phyloP scores from a whole-genome alignment of 2,329 filamentous ascomycete species.

The Aspergillus viridinutans region DNA sequence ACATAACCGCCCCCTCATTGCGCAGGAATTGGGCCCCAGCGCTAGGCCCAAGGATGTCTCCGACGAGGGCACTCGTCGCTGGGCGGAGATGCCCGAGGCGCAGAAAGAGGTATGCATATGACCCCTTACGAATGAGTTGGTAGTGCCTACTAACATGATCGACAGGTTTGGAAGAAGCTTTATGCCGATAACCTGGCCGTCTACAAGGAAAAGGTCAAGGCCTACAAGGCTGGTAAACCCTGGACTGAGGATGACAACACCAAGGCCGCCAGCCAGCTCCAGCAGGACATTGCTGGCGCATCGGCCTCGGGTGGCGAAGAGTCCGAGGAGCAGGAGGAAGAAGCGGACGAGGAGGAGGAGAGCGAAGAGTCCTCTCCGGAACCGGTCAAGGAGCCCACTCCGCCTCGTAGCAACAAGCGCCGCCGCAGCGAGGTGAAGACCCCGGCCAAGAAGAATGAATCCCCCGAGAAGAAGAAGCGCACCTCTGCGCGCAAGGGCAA shows the following conservation, averaged over 20 bases:
- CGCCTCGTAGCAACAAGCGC: conserved; percentile 42
- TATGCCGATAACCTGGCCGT: conserved; percentile 55
- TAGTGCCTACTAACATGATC: conserved; percentile 5
- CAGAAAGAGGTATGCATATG: conserved; percentile 62
- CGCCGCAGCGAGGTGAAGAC: conserved; percentile 39
- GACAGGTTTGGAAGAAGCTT: conserved; percentile 52
- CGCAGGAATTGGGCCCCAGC: conserved; percentile 68
- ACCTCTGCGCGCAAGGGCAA: conserved; percentile 19
- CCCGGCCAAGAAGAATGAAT: conserved; percentile 34
- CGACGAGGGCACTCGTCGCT: conserved; percentile 79
- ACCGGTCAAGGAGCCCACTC: conserved; percentile 40
- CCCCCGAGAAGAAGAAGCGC: conserved; percentile 31
- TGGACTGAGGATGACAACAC: conserved; percentile 43
- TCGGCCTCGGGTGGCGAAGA: conserved; percentile 31
- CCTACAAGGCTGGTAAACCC: conserved; percentile 52
- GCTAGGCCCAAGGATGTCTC: conserved; percentile 82
- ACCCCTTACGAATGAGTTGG: too few species aligned
- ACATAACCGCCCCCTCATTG: conserved; percentile 77
- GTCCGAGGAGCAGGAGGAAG: conserved; percentile 27
- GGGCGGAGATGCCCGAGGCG: conserved; percentile 68
- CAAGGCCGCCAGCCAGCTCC: conserved; percentile 39
- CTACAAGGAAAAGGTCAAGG: conserved; percentile 53
- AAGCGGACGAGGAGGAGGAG: conserved; percentile 23
- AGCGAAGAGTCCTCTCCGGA: conserved; percentile 33
- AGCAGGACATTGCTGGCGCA: conserved; percentile 38